These are phyloP conservation scores for Colletotrichum kahawae DNA, from an alignment of 2,329 filamentous ascomycete species.

Conservation along the genomic window DNA sequence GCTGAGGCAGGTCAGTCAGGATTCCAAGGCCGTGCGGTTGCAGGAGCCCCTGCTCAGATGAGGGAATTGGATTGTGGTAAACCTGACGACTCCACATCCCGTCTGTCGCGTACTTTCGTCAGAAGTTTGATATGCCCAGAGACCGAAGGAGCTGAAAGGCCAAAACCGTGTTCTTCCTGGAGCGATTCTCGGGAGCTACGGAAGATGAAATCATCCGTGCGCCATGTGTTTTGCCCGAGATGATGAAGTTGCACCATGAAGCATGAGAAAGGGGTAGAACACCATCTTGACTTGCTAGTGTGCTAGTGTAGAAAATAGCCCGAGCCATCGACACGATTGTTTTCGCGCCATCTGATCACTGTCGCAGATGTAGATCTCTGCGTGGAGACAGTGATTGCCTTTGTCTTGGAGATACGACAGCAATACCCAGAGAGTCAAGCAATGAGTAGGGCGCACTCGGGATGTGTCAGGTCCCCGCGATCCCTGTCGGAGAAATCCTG, in stretches of 20 bases:
- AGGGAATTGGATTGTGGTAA: background rate
- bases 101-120: background rate
- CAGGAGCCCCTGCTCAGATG: background rate
- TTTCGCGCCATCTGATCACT: background rate
- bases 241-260: background rate
- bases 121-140: background rate
- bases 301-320: background rate
- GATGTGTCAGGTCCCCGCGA: background rate
- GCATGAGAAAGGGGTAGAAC: slow-evolving; percentile 2
- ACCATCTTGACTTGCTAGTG: background rate
- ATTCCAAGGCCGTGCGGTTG: background rate
- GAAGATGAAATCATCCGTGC: background rate
- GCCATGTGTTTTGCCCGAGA: background rate
- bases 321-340: background rate
- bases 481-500: background rate
- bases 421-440: background rate
- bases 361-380: background rate
- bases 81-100: background rate
- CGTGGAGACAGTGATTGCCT: background rate
- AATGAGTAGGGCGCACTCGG: background rate
- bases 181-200: background rate
- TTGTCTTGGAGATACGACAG: background rate
- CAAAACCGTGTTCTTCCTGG: background rate
- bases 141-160: background rate
- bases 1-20: background rate